Conservation (phyloP, 495 filamentous ascomycete species). For the Neurospora sublineolata region DNA sequence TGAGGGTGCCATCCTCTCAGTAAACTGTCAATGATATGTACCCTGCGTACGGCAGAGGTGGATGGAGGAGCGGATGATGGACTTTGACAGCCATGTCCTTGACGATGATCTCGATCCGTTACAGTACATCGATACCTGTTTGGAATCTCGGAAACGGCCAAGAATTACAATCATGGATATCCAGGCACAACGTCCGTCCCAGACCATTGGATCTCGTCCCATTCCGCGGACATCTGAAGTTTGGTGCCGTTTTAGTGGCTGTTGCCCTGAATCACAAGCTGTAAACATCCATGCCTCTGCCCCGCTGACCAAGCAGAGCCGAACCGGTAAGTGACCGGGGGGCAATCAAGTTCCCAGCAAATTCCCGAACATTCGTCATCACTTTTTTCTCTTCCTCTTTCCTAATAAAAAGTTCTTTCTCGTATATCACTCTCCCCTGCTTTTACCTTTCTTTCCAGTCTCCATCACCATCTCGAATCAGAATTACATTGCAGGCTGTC, state of each 20-base stretch:
- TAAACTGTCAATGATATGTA: background rate
- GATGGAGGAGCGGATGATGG: background rate
- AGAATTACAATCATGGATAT: background rate
- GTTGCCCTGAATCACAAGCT: background rate
- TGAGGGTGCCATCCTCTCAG: background rate
- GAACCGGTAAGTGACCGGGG: background rate
- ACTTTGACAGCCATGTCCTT: background rate
- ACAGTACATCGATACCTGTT: background rate
- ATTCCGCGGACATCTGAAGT: background rate
- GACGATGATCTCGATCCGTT: background rate
- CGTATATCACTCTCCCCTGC: background rate
- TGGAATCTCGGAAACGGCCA: background rate
- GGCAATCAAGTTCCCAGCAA: background rate
- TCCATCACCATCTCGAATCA: background rate
- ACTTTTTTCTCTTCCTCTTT: background rate
- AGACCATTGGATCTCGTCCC: too few species aligned
- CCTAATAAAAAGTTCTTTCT: background rate
- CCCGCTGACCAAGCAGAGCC: background rate
- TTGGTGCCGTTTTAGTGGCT: background rate
- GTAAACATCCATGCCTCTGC: background rate
- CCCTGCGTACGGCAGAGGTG: background rate
- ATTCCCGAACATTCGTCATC: slow-evolving; percentile 10
- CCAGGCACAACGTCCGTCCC: background rate
- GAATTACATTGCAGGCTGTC: background rate
- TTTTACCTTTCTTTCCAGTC: background rate